Percentiles rank a stretch among this genome's conserved stretches.
Evolutionary conservation across 345 rosid genomes (phyloP).

Genomic region (Durio zibethinus): DNA sequence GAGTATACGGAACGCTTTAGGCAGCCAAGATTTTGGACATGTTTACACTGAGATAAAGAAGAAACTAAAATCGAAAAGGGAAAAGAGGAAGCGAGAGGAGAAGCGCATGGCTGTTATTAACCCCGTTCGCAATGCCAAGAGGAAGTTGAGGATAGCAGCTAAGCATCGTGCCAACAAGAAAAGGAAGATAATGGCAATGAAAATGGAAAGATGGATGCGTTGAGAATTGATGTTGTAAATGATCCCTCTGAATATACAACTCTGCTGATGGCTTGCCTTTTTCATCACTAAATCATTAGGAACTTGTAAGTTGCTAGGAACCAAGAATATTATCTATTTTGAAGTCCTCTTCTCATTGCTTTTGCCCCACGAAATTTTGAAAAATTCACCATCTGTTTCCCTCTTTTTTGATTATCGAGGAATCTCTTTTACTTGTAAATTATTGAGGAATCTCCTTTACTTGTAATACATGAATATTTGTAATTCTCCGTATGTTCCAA

Average conservation of each 20-base stretch:
- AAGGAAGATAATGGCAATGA: slow-evolving; percentile 69
- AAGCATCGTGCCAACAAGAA: slow-evolving; percentile 76
- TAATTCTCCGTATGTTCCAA: not conserved
- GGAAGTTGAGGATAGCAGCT: slow-evolving; percentile 71
- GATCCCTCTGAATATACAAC: not conserved
- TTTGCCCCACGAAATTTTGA: not conserved
- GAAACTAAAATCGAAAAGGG: slow-evolving; percentile 55
- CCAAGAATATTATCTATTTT: not conserved
- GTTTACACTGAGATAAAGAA: slow-evolving; percentile 62
- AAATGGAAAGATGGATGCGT: slow-evolving; percentile 60
- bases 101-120: slow-evolving; percentile 88
- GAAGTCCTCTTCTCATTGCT: not conserved
- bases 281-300: not conserved
- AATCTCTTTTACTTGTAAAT: not conserved
- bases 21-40: slow-evolving; percentile 51
- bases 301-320: not conserved
- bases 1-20: slow-evolving; percentile 48
- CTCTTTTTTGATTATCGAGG: not conserved
- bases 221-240: slow-evolving; percentile 5
- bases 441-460: not conserved
- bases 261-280: not conserved
- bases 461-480: not conserved
- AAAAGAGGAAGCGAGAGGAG: slow-evolving; percentile 70
- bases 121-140: slow-evolving; percentile 74
- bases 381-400: not conserved